Percentiles rank a stretch among this genome's conserved stretches.
phyloP scores from a whole-genome alignment of 257 asterid species.

The Solanum appendiculatum region DNA sequence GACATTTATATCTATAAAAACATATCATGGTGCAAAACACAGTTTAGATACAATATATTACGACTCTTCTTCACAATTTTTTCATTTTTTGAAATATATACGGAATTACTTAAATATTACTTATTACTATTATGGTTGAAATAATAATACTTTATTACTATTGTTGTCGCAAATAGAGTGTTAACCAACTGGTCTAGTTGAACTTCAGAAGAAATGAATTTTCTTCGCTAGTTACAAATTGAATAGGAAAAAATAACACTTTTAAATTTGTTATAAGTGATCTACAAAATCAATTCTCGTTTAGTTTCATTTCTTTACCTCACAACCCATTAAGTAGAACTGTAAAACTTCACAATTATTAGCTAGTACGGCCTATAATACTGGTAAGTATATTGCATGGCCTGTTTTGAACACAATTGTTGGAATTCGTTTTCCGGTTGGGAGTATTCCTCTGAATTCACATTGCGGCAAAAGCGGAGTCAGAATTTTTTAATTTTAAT shows the following conservation, averaged over 20 bases:
- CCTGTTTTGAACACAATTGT: neutral
- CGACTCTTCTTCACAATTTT: neutral
- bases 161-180: neutral
- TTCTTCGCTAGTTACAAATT: neutral
- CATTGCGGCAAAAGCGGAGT: accelerated
- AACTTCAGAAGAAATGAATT: neutral
- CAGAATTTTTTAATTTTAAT: no score
- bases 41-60: neutral
- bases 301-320: no score
- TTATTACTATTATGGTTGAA: neutral
- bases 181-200: neutral
- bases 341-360: neutral
- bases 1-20: no score
- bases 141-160: neutral
- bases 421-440: neutral
- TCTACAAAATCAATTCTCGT: no score
- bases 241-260: no score
- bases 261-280: no score
- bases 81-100: neutral
- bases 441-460: neutral
- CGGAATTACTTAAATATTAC: neutral
- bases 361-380: neutral
- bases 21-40: neutral
- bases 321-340: neutral
- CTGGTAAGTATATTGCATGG: neutral